These are phyloP conservation scores for Pichia sp. DNA, from an alignment of 1,139 yeast species.

Conservation along the genomic window DNA sequence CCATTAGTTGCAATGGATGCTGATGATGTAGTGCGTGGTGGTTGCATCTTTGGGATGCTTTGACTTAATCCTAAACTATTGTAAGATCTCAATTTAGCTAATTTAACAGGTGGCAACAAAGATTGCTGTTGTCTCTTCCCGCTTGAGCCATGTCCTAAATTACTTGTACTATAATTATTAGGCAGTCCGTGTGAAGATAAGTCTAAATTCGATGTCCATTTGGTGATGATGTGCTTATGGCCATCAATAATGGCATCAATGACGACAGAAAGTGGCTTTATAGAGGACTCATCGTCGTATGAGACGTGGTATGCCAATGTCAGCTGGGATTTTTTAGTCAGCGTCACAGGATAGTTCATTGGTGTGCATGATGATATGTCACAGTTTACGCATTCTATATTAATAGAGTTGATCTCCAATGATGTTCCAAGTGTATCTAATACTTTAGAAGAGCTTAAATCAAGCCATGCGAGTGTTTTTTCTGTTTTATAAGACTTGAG, in stretches of 20 bases:
- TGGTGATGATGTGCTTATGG: constrained; percentile 42
- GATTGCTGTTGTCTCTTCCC: constrained; percentile 24
- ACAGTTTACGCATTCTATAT: constrained; percentile 43
- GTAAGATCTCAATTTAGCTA: constrained; percentile 15
- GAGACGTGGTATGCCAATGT: constrained; percentile 46
- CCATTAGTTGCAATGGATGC: background rate
- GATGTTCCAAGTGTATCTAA: constrained; percentile 31
- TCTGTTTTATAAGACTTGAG: constrained; percentile 35
- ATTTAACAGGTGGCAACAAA: constrained; percentile 20
- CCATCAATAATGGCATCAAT: constrained; percentile 31
- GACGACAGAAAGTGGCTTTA: constrained; percentile 39
- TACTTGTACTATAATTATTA: background rate
- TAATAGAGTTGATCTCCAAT: constrained; percentile 35
- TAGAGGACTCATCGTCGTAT: constrained; percentile 33
- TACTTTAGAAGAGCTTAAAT: constrained; percentile 52
- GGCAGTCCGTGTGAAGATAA: constrained; percentile 31
- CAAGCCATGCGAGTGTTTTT: constrained; percentile 60
- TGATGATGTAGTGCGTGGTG: constrained; percentile 6
- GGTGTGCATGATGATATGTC: constrained; percentile 36
- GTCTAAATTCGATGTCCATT: constrained; percentile 63
- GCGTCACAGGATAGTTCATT: constrained; percentile 30
- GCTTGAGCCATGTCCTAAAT: background rate
- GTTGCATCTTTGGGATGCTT: constrained; percentile 9
- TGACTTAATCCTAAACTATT: constrained; percentile 2
- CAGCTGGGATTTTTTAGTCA: constrained; percentile 34